Conservation (phyloP, 2,329 filamentous ascomycete species). For the Metarhizium rileyi region DNA sequence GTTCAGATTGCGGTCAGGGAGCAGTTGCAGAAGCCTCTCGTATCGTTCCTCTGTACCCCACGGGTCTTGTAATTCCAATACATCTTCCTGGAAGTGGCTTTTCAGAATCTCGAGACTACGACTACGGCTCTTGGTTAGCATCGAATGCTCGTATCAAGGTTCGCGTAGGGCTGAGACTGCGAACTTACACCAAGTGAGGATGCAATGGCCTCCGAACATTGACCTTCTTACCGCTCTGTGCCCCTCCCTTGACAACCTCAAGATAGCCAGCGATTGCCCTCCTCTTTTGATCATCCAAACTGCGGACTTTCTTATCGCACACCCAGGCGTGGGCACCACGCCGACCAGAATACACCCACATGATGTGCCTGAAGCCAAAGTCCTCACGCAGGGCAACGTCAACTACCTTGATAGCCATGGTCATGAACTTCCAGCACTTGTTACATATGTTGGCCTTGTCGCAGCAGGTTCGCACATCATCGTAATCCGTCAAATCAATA, state of each 20-base stretch:
- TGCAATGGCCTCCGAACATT: constrained; percentile 79
- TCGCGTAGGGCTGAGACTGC: not conserved
- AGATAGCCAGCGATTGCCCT: constrained; percentile 82
- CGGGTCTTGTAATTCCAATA: constrained; percentile 78
- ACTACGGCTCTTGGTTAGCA: constrained; percentile 27
- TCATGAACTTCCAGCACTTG: constrained; percentile 95
- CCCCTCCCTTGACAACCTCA: constrained; percentile 78
- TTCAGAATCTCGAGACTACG: constrained; percentile 81
- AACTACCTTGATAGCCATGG: constrained; percentile 92
- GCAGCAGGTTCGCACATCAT: constrained; percentile 92
- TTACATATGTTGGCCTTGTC: constrained; percentile 85
- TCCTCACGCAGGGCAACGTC: constrained; percentile 82
- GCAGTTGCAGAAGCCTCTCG: constrained; percentile 69
- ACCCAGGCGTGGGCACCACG: constrained; percentile 98
- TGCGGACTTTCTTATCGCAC: constrained; percentile 78
- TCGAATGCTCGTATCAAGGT: not conserved
- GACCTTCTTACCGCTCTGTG: constrained; percentile 78
- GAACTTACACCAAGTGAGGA: constrained; percentile 65
- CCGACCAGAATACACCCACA: constrained; percentile 98
- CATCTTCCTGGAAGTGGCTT: constrained; percentile 71
- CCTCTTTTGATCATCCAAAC: constrained; percentile 77
- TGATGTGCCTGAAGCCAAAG: constrained; percentile 91
- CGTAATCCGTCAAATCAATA: constrained; percentile 99
- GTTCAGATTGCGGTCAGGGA: constrained; percentile 71
- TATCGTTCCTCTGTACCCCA: constrained; percentile 63